These are phyloP conservation scores for Candida peoriensis DNA, from an alignment of 805 yeast genomes.

Conservation along the genomic window DNA sequence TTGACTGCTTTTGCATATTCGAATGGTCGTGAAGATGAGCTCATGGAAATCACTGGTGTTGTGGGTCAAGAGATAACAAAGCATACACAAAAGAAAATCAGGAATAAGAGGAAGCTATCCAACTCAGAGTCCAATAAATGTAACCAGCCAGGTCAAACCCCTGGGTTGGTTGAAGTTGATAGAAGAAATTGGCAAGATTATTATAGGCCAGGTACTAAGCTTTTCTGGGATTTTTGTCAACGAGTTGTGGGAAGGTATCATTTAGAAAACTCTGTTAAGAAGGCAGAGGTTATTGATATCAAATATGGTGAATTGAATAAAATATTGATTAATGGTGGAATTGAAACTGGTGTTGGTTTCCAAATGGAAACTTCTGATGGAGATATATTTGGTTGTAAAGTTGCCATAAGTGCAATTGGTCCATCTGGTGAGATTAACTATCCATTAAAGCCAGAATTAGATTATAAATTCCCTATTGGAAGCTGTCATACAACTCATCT, in stretches of 20 bases:
- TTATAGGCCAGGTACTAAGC: slow-evolving; percentile 36
- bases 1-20: slow-evolving; percentile 35
- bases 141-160: no score
- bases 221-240: slow-evolving; percentile 36
- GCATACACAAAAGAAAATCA: slow-evolving; percentile 32
- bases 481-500: slow-evolving; percentile 12
- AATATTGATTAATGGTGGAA: slow-evolving; percentile 17
- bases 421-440: slow-evolving; percentile 10
- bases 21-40: slow-evolving; percentile 29
- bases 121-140: no score
- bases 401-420: slow-evolving; percentile 10
- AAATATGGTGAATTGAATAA: slow-evolving; percentile 22
- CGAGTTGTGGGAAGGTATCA: slow-evolving; percentile 30
- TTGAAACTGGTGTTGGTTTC: slow-evolving; percentile 29
- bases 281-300: slow-evolving; percentile 32
- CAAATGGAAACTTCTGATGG: slow-evolving; percentile 29
- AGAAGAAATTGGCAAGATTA: slow-evolving; percentile 41
- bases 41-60: slow-evolving; percentile 36
- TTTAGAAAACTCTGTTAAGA: slow-evolving; percentile 25
- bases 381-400: slow-evolving; percentile 26
- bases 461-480: slow-evolving; percentile 6
- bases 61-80: slow-evolving; percentile 41
- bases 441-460: slow-evolving; percentile 5
- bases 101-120: no score
- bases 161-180: slow-evolving; percentile 26